phyloP scores from a whole-genome alignment of 2,329 filamentous ascomycete genomes.

The Orbilia brochopaga region DNA sequence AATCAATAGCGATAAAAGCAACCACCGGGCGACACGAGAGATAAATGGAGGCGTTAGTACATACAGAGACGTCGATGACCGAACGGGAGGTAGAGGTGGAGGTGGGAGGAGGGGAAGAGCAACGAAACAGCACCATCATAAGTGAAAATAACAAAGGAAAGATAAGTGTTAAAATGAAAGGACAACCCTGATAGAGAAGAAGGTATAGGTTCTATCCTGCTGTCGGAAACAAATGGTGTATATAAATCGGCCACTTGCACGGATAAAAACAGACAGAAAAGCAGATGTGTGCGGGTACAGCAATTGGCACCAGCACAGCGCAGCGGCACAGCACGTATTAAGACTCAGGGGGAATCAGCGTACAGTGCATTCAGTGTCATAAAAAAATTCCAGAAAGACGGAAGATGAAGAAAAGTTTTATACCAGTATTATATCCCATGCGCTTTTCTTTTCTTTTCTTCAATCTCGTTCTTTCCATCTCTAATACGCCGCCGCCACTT shows the following conservation, averaged over 20 bases:
- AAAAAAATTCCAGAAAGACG: neutral
- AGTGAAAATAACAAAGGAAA: slow-evolving; percentile 25
- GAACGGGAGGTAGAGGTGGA: neutral
- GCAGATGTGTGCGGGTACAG: neutral
- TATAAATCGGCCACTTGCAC: neutral
- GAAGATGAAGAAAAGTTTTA: neutral
- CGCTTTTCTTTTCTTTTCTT: neutral
- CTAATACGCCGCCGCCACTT: neutral
- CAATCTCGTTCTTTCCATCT: neutral
- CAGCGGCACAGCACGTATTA: neutral
- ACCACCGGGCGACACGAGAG: too few relatives aligned
- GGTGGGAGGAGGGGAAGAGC: slow-evolving; percentile 22
- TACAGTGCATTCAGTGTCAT: neutral
- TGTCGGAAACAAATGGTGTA: slow-evolving; percentile 12
- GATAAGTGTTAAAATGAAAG: slow-evolving; percentile 27
- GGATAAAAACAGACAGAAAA: neutral
- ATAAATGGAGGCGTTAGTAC: slow-evolving; percentile 30
- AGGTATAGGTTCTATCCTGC: slow-evolving; percentile 10
- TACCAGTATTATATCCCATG: neutral
- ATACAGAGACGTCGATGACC: slow-evolving; percentile 22
- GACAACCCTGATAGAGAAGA: slow-evolving; percentile 8
- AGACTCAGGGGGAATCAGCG: neutral
- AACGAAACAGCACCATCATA: slow-evolving; percentile 44
- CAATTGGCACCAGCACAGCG: too few relatives aligned
- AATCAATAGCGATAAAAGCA: too few relatives aligned